Evolutionary conservation across 495 filamentous ascomycete species (phyloP).

Genomic region (Talaromyces proteolyticus): DNA sequence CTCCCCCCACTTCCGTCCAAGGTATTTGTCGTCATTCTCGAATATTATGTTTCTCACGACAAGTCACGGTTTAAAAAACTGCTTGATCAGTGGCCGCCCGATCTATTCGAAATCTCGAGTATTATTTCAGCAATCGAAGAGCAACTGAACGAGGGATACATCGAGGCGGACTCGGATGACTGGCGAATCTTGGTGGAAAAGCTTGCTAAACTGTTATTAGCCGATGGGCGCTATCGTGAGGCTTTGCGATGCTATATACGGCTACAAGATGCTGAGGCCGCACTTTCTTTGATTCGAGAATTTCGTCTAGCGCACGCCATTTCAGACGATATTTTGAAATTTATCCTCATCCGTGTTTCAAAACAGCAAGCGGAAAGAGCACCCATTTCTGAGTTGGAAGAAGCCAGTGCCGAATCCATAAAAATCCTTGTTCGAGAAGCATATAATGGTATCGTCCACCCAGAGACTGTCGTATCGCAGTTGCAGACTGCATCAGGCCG

Average conservation of each 20-base stretch:
- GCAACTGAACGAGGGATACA: constrained; percentile 62
- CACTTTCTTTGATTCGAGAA: constrained; percentile 77
- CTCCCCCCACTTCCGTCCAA: constrained; percentile 74
- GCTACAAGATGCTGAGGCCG: constrained; percentile 84
- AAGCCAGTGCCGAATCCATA: constrained; percentile 73
- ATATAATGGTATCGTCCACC: constrained; percentile 76
- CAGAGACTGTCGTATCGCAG: constrained; percentile 71
- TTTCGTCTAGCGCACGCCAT: constrained; percentile 81
- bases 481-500: constrained; percentile 46
- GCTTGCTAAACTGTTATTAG: constrained; percentile 77
- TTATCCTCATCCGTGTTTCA: constrained; percentile 80
- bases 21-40: constrained; percentile 80
- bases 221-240: constrained; percentile 70
- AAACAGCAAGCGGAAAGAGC: constrained; percentile 64
- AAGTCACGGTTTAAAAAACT: constrained; percentile 65
- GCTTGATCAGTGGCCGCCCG: constrained; percentile 78
- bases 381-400: constrained; percentile 63
- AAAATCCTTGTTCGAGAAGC: constrained; percentile 85
- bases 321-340: constrained; percentile 79
- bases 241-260: constrained; percentile 84
- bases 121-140: constrained; percentile 68
- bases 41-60: constrained; percentile 74
- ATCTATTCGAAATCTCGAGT: constrained; percentile 69
- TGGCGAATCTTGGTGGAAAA: constrained; percentile 81
- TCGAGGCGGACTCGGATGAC: constrained; percentile 66